phyloP scores from a whole-genome alignment of 805 yeast species.

The Candida nemodendra region DNA sequence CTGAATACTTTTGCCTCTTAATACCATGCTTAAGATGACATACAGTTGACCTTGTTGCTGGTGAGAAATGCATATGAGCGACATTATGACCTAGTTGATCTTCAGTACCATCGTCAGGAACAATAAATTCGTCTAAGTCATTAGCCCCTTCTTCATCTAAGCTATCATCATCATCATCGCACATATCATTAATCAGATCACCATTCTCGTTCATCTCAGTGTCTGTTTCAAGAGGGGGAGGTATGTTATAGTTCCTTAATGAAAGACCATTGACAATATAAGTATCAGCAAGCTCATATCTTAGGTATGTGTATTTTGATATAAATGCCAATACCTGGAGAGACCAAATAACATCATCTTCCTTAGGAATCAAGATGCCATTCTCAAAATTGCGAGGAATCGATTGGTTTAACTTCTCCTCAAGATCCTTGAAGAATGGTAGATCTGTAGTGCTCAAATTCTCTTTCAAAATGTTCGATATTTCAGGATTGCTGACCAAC shows the following conservation, averaged over 20 bases:
- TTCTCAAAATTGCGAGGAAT: conserved; percentile 55
- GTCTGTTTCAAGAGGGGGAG: conserved; percentile 33
- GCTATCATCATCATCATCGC: conserved; percentile 22
- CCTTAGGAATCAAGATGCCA: conserved; percentile 83
- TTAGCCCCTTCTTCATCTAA: conserved; percentile 43
- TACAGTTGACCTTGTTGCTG: conserved; percentile 2
- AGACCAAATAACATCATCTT: conserved; percentile 93
- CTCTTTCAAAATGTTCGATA: conserved; percentile 30
- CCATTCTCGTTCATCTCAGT: conserved; percentile 25
- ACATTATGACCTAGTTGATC: conserved; percentile 6
- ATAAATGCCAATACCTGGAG: conserved; percentile 88
- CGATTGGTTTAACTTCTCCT: conserved; percentile 25
- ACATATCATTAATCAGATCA: conserved; percentile 24
- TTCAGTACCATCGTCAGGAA: conserved; percentile 12
- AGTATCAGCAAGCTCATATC: conserved; percentile 70
- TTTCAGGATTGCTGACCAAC: conserved; percentile 25
- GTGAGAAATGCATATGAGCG: conserved; percentile 5
- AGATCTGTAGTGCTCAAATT: conserved; percentile 18
- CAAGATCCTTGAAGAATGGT: conserved; percentile 20
- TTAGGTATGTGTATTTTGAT: conserved; percentile 82
- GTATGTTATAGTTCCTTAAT: conserved; percentile 37
- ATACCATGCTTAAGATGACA: conserved; percentile 2
- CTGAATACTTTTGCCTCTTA: conserved; percentile 11
- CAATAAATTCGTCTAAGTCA: conserved; percentile 34
- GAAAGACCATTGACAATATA: conserved; percentile 74